Base-by-base conservation (phyloP, 2,329 filamentous ascomycete species). In the Mariannaea sp. region DNA sequence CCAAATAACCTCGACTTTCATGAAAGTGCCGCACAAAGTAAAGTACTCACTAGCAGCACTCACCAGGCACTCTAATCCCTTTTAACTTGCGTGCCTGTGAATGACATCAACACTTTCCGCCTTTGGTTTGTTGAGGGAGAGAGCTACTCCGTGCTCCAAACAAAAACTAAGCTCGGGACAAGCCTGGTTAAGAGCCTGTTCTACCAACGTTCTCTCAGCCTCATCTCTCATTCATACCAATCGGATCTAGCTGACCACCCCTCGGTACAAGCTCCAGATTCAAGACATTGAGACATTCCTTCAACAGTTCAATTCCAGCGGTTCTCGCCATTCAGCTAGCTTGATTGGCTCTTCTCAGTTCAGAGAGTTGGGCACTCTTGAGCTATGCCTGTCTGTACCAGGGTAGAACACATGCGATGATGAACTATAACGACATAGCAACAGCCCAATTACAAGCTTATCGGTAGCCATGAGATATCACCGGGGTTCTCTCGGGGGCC, bases 61-160 rank as follows among this genome's bases (percentile, higher is more conserved):
- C 19, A 39, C 33, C 24, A 26, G n/a, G 29, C 49, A 39, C 19
- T 46, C 56, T 47, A 58, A 49, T 61, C 47, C 55, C 58, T 64
- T 59, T 58, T 55, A 47, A 48, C 49, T 27, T 51, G 39, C 42
- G 49, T 47, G 47, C 50, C 36, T 58, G 57, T 38, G 44, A 62
- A 65, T 65, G 63, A 65, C 62, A 65, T 65, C 63, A 65, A 62
- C 60, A 38, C 33, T 43, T n/a, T 27, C 46, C 42, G 30, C 30
- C 58, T 58, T n/a, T n/a, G n/a, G n/a, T n/a, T n/a, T 53, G 41
- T 48, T 58, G 46, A 60, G 40, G 38, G 47, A 59, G 48, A 35
- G 47, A 59, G 48, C 48, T 53, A 56, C 36, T 22, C n/a, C n/a
- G n/a, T n/a, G n/a, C n/a, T n/a, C n/a, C n/a, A n/a, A n/a, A n/a